Evolutionary conservation across 2,329 filamentous ascomycete genomes (phyloP).

Genomic region (Pseudogymnoascus sp.): DNA sequence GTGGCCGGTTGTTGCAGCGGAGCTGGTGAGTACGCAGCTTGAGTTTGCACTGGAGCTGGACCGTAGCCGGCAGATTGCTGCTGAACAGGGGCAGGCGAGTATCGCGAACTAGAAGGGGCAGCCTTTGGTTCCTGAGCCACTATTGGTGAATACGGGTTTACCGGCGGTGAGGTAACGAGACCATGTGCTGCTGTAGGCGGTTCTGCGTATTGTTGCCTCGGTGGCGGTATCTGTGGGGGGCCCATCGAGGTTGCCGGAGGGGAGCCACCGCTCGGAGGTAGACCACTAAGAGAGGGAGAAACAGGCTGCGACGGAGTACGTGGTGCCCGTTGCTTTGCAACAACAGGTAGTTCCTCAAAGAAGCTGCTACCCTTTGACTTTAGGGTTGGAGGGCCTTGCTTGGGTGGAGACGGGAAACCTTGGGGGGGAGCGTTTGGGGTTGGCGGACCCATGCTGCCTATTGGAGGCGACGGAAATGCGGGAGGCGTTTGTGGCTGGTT

Average conservation of each 20-base stretch:
- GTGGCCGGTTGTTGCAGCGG: slow-evolving; percentile 34
- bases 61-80: slow-evolving; percentile 15
- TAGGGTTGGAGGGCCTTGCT: slow-evolving; percentile 10
- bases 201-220: slow-evolving; percentile 12
- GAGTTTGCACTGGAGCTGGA: slow-evolving; percentile 28
- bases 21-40: slow-evolving; percentile 53
- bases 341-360: slow-evolving; percentile 69
- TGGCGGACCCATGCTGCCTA: slow-evolving; percentile 14
- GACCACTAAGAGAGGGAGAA: slow-evolving; percentile 18
- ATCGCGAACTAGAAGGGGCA: slow-evolving; percentile 19
- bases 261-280: slow-evolving; percentile 19
- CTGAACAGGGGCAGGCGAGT: not conserved
- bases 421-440: slow-evolving; percentile 3
- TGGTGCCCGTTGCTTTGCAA: slow-evolving; percentile 51
- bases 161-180: slow-evolving; percentile 26
- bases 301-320: slow-evolving; percentile 31
- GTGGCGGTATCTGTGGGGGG: slow-evolving; percentile 14
- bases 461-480: slow-evolving; percentile 18
- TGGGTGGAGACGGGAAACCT: not conserved
- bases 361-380: slow-evolving; percentile 48
- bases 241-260: slow-evolving; percentile 15
- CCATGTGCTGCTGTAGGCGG: slow-evolving; percentile 17
- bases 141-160: slow-evolving; percentile 27
- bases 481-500: slow-evolving; percentile 17
- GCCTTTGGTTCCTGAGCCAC: not conserved